Evolutionary conservation across 2,329 filamentous ascomycete species (phyloP), one percentile per base, ranked within the genome.

Genomic region (Phialemoniopsis sp.): DNA sequence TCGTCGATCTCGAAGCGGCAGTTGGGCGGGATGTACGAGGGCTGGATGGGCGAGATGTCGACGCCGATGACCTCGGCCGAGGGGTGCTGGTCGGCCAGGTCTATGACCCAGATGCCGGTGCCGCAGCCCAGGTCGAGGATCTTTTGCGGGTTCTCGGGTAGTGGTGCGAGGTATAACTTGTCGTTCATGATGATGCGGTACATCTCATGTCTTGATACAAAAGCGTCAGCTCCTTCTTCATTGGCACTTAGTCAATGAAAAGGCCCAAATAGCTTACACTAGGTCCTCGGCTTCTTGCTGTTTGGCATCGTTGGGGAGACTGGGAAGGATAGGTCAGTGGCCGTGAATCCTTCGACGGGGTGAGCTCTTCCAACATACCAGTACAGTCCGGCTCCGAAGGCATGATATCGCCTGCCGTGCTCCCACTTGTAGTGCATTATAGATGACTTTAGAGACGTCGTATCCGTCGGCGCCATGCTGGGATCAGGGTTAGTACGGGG

Each of bases 1-100:
- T 85, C 79, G 53, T 85, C 80, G 30, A 84, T 70, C 39, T 82
- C 68, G 41, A 84, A 85, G 43, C 73, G 71, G 38, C 81, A 77
- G 49, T 85, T 85, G 13, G 70, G 66, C 1, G 80, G 78, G 0
- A 82, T 70, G 53, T 64, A 49, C 30, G 54, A 56, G 5, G 72
- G 70, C 47, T 76, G 72, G 29, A 74, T 71, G 3, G 72, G 70
- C 29, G 69, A 73, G 3, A 76, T 57, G 51, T 76, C 72, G 6
- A 65, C 68, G 34, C 71, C 72, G 30, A 64, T 60, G 3, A 46
- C 74, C 61, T 44, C 60, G 49, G 47, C 64, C 44, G 57, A 46
- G 18, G 67, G 67, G 19, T 68, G 60, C 8, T 56, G 29, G 17
- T 64, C 42, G 49, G 56, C 42, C 39, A 48, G 39, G 45, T 71